Evolutionary conservation across 257 asterid species (phyloP), one percentile per base, ranked within the genome.

Genomic region (Perilla frutescens): DNA sequence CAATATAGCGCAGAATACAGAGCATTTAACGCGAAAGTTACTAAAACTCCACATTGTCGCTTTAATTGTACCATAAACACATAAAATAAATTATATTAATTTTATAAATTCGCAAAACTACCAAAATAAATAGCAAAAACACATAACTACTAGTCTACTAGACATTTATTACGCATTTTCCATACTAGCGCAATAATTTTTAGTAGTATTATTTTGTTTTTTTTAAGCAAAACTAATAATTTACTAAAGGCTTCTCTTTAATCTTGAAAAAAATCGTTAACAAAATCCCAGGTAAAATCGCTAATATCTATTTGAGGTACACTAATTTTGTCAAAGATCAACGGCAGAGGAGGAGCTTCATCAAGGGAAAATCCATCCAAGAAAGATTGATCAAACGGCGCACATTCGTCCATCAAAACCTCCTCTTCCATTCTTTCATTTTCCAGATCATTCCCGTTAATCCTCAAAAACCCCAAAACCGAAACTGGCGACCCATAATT

Each of bases 401-500:
- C 36, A 4, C 45, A 59, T 29, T 86, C 88, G 1, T 80, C 84
- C 66, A 53, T 20, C 2, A 32, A 63, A 26, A 50, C 58, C 7
- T 75, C 80, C 4, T 60, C 73, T n/a, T 54, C 82, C 55, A 14
- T 11, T 1, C 8, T 57, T 2, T 50, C 49, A 5, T 0, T 36
- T 4, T 32, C 9, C 15, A 9, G 2, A 14, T 14, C 57, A 31
- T 64, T 64, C 11, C 20, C 54, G 1, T 11, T 41, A 40, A 62
- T 15, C 53, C 68, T 14, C 68, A 6, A 10, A 44, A 64, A 76
- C 67, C 72, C 76, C 75, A 88, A 57, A 20, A 92, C 96, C 1
- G 94, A 90, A 37, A 86, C 81, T 0, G 96, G 94, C 7, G 97
- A 92, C 39, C 50, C 6, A 62, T 65, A 29, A 34, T 70, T 54